These are phyloP conservation scores for Cryptosporidium bovis DNA, from an alignment of 169 alveolate genomes.

Conservation along the genomic window DNA sequence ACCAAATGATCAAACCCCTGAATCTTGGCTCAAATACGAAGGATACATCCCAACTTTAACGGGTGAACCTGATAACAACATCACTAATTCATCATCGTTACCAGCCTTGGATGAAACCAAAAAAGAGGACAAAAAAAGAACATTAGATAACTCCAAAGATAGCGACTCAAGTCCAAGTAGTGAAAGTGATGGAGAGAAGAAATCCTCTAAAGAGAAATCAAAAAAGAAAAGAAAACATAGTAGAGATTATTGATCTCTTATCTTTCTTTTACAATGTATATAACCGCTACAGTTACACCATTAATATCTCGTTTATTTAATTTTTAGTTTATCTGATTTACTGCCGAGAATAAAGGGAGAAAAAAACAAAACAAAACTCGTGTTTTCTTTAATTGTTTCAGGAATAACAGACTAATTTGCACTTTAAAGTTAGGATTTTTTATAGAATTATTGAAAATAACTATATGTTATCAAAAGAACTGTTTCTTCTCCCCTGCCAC, in stretches of 20 bases:
- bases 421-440: too few relatives aligned
- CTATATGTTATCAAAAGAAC: too few relatives aligned
- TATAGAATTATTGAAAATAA: too few relatives aligned
- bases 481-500: too few relatives aligned
- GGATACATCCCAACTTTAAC: conserved; percentile 86
- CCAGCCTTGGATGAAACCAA: conserved; percentile 3
- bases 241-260: background rate
- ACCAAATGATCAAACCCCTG: conserved; percentile 94
- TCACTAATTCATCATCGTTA: background rate
- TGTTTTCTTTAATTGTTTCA: too few relatives aligned
- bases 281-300: too few relatives aligned
- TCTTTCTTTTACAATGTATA: too few relatives aligned
- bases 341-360: too few relatives aligned
- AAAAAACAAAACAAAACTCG: too few relatives aligned
- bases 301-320: too few relatives aligned
- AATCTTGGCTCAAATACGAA: conserved; percentile 90
- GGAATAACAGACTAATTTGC: too few relatives aligned
- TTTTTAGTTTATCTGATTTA: too few relatives aligned
- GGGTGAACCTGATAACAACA: conserved; percentile 75
- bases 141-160: background rate
- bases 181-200: background rate
- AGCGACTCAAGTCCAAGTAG: background rate
- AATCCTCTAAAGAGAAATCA: conserved; percentile 39
- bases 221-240: conserved; percentile 48
- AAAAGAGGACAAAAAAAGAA: conserved; percentile 36